Base-by-base conservation (phyloP, 495 filamentous ascomycete genomes). In the Poronia punctata region DNA sequence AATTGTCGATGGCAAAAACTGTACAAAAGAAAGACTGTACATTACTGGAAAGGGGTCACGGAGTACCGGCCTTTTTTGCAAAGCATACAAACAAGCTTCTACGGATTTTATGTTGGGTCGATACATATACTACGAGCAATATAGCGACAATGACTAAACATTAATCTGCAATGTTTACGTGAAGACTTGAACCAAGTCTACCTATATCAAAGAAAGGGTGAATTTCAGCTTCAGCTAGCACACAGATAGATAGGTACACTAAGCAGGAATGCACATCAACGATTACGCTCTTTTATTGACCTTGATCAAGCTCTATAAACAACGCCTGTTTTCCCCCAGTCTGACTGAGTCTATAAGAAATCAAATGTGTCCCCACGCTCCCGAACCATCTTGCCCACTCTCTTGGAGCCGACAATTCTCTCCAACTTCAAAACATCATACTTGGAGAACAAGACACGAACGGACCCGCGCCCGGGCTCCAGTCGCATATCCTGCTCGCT, bases 401-500 rank as follows among this genome's bases (percentile, higher is more conserved):
- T 71, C 60, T 77, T 68, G 2, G 75, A 82, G 7, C 92, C 93
- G 2, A 89, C 90, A 19, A 97, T 71, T 46, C 92, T 74, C 70
- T 97, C 92, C 47, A 98, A 62, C 68, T 83, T 88, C 62, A 95
- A 59, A 15, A 75, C 70, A 71, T 98, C 92, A 71, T 88, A 93
- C 65, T 75, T 84, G 2, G 86, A 92, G 59, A 96, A 97, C 39
- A 92, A 51, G 4, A 72, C 78, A 43, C 82, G 73, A 10, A 86
- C 81, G 27, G 66, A 76, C 46, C 78, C 64, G 40, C 68, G 65
- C 7, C 64, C 66, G 12, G 54, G 59, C 50, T 72, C 73, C 12
- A 75, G 41, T 48, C 56, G 48, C 31, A 75, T 65, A 17, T 74
- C 68, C 38, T 65, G 66, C 35, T 84, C 65, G 54, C 71, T 82